Base-by-base conservation (phyloP, 805 yeast genomes). In the Ogataea kodamae region DNA sequence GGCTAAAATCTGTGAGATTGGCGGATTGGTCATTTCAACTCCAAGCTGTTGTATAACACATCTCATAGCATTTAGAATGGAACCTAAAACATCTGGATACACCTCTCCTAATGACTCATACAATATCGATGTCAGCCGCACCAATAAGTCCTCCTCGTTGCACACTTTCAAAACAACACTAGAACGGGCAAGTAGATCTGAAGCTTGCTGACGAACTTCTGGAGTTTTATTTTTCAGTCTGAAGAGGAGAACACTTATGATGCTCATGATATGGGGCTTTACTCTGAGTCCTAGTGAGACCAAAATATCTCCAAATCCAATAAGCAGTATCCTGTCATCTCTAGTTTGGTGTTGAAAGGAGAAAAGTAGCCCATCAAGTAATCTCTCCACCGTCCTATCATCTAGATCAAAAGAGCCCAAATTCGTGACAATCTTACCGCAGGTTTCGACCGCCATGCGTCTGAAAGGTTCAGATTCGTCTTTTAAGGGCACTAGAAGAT, bases 71-170 rank as follows among this genome's bases (percentile, higher is more conserved):
- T 73, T 72, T 10, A 92, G 62, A 2, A 90, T 72, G 0, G 96
- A 83, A 0, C 95, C 97, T 28, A 92, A 64, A 2, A 88, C 97
- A 33, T 88, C 96, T 0, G 98, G 98, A 45, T 78, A 87, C 5
- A 82, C 90, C 54, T 92, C 99, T 12, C 98, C 98, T 7, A 92
- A 67, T 9, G 92, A 82, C 56, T 92, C 99, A 55, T 82, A 87
- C 20, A 92, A 63, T 10, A 89, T 79, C 14, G 83, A 71, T 5
- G 88, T 78, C 34, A 90, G 62, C 48, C 82, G 82, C 36, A 70
- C 69, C 42, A 90, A 53, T 33, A 84, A 59, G 9, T 70, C 78
- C 21, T 70, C 72, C 49, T 84, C 82, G 6, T 69, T 73, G 54
- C 95, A 83, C 9, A 64, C 53, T 45, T 74, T 73, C 28, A 90